phyloP scores from a whole-genome alignment of 345 rosid species.

The Corchorus capsularis region DNA sequence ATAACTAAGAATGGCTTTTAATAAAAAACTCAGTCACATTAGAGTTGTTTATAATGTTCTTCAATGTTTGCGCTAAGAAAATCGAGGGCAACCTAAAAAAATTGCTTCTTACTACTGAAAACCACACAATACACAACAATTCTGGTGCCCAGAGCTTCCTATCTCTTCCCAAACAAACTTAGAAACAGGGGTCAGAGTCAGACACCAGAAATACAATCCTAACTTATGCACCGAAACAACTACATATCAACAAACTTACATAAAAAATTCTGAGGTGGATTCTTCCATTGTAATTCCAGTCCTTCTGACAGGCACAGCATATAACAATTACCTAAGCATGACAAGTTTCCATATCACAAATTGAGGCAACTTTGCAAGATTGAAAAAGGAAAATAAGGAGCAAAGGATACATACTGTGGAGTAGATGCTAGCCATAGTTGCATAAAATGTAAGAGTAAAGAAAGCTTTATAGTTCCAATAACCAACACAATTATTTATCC shows the following conservation, averaged over 20 bases:
- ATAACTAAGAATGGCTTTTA: not conserved
- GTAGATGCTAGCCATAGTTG: conserved; percentile 64
- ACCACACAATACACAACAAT: not conserved
- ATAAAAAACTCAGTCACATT: not conserved
- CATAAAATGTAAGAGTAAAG: conserved; percentile 62
- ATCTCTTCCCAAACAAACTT: not conserved
- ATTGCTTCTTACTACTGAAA: not conserved
- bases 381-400: not conserved
- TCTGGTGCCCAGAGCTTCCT: not conserved
- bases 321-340: conserved; percentile 48
- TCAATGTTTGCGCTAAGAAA: not conserved
- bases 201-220: not conserved
- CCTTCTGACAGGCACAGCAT: conserved; percentile 42
- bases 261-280: conserved; percentile 44
- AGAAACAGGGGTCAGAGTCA: not conserved
- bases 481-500: conserved; percentile 96
- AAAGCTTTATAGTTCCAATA: conserved; percentile 86
- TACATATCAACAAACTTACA: conserved; percentile 43
- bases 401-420: conserved; percentile 51
- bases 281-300: conserved; percentile 41
- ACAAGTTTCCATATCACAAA: conserved; percentile 19
- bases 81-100: not conserved
- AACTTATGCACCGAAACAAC: conserved; percentile 6
- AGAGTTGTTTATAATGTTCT: not conserved
- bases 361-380: conserved; percentile 5